Base-by-base conservation (phyloP, 2,329 filamentous ascomycete species). In the Mariannaea sp. region DNA sequence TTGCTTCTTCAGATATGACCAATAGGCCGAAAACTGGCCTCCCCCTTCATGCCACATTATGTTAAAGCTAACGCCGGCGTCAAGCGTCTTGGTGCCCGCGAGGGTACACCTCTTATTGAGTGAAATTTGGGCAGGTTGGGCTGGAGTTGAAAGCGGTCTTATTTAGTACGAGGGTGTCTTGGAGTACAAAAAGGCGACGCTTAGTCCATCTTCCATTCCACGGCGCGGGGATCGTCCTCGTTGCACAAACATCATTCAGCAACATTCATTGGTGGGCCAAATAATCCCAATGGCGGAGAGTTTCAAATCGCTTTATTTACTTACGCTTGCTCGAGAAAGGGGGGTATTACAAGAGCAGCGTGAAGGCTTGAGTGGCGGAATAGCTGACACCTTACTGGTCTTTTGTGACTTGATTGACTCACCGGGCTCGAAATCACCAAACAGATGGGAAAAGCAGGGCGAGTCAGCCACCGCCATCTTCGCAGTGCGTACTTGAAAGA, bases 351-450 rank as follows among this genome's bases (percentile, higher is more conserved):
- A 41, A 30, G 12, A 7, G 8, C 19, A 33, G 27, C n/a, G 17
- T 20, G 22, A 10, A 49, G 12, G 16, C 19, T 39, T 35, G 7
- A 35, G 48, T 57, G 40, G 51, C 56, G 38, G 42, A 36, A 9
- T 12, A 6, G 29, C 40, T 32, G 32, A 29, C 29, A 14, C 35
- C 29, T 26, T 29, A 17, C 33, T 39, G 17, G 16, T 14, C 5
- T 24, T 41, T 20, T 42, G 33, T 44, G 45, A 14, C 56, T 16
- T 16, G 29, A 35, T 32, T 56, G 56, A 59, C 45, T 58, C 56
- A 45, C 24, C 45, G 30, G 33, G 43, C 45, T 41, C 17, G 26
- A 40, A 44, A 36, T 7, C 14, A 22, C 26, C 22, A 30, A 40
- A 33, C 20, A 10, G 35, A 6, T 9, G 6, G 26, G 39, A 8